These are phyloP conservation scores for Tetrapisispora arboricola DNA, from an alignment of 805 yeast genomes.

Conservation along the genomic window DNA sequence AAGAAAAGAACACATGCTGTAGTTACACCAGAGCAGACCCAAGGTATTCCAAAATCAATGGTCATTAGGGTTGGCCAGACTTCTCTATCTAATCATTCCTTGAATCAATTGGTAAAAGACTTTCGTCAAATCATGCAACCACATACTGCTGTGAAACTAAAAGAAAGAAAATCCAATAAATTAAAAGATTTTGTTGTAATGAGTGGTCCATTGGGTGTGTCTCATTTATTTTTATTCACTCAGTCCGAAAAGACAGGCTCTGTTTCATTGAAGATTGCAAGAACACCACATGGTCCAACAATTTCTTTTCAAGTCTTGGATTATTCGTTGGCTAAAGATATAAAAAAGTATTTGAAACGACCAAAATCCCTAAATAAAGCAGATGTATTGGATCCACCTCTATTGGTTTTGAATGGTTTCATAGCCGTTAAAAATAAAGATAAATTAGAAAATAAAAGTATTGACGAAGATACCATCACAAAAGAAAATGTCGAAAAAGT, in stretches of 20 bases:
- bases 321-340: conserved; percentile 77
- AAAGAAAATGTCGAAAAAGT: conserved; percentile 62
- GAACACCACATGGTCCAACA: conserved; percentile 93
- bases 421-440: conserved; percentile 17
- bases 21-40: conserved; percentile 51
- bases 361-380: conserved; percentile 73
- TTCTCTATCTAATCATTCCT: conserved; percentile 53
- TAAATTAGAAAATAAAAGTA: neutral
- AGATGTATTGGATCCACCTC: conserved; percentile 71
- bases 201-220: conserved; percentile 94
- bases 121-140: conserved; percentile 91
- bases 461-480: conserved; percentile 8
- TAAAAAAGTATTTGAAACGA: conserved; percentile 52
- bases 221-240: conserved; percentile 78
- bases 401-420: conserved; percentile 89
- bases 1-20: conserved; percentile 83
- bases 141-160: conserved; percentile 81
- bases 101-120: conserved; percentile 78
- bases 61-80: conserved; percentile 70
- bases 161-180: conserved; percentile 79
- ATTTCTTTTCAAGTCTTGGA: conserved; percentile 66
- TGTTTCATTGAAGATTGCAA: conserved; percentile 66
- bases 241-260: conserved; percentile 71
- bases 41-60: conserved; percentile 85
- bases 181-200: conserved; percentile 92